phyloP scores from a whole-genome alignment of 139 green algal species.

The Micractinium conductrix region DNA sequence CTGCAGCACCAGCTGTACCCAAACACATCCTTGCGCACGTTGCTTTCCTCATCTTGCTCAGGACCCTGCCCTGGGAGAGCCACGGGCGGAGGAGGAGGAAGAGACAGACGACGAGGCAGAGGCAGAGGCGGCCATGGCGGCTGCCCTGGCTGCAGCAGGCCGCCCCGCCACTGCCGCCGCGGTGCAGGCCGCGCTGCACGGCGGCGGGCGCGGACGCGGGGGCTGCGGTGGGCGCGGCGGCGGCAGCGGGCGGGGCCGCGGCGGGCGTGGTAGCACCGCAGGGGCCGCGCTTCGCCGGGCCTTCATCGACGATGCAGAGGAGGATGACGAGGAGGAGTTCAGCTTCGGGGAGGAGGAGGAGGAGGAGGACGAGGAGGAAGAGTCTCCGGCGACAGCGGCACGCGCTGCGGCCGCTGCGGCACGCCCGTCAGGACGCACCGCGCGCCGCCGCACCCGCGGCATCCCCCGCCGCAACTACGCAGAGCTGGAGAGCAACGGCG shows the following conservation, averaged over 20 bases:
- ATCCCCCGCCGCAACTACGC: background rate
- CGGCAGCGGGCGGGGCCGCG: background rate
- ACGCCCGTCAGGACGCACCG: too few relatives aligned
- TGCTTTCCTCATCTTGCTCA: background rate
- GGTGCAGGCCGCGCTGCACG: background rate
- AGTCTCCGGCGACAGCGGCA: background rate
- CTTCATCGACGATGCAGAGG: background rate
- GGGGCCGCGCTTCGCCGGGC: background rate
- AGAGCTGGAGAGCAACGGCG: background rate
- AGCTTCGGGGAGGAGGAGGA: background rate
- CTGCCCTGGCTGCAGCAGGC: background rate
- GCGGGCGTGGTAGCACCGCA: too few relatives aligned
- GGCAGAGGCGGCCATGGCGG: background rate
- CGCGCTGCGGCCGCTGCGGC: too few relatives aligned
- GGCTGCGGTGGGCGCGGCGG: background rate
- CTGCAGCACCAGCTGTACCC: too few relatives aligned
- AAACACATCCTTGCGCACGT: too few relatives aligned
- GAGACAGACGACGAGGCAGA: constrained; percentile 13
- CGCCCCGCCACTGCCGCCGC: background rate
- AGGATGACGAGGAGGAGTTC: background rate
- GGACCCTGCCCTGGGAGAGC: constrained; percentile 11
- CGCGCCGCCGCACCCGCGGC: too few relatives aligned
- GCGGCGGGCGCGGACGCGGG: background rate
- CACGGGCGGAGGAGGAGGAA: background rate
- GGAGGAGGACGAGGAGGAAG: background rate